Conservation (phyloP, 257 asterid genomes). For the Pogostemon cablin region DNA sequence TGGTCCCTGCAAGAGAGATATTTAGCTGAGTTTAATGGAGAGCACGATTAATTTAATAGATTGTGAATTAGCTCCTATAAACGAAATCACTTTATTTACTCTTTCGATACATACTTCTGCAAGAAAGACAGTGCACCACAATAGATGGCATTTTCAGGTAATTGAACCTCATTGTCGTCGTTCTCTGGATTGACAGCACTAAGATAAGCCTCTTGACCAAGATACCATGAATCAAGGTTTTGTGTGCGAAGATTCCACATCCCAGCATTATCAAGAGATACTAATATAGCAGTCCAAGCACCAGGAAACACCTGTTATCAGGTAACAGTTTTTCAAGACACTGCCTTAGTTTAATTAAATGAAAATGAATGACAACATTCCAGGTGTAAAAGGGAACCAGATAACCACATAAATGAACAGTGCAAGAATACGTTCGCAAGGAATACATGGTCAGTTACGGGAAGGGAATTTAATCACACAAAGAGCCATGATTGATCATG, state of each 20-base stretch:
- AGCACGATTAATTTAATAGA: neutral
- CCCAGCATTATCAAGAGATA: slow-evolving; percentile 81
- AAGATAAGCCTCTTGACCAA: slow-evolving; percentile 83
- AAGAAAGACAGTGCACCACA: slow-evolving; percentile 76
- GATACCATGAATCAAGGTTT: slow-evolving; percentile 94
- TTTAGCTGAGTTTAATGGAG: neutral
- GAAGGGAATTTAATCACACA: neutral
- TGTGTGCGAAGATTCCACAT: slow-evolving; percentile 93
- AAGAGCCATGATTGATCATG: too few species aligned
- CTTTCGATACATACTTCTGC: slow-evolving; percentile 62
- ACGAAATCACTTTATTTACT: neutral
- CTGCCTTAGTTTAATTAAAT: slow-evolving; percentile 2
- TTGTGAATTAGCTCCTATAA: neutral
- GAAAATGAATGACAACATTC: neutral
- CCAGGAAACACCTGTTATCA: slow-evolving; percentile 80
- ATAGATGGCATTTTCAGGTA: slow-evolving; percentile 78
- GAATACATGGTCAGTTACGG: neutral
- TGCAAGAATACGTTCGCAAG: neutral
- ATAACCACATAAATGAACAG: neutral
- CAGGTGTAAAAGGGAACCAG: neutral
- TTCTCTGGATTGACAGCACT: slow-evolving; percentile 76
- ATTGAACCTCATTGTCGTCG: slow-evolving; percentile 60
- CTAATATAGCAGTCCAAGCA: slow-evolving; percentile 92
- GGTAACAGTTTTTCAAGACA: neutral
- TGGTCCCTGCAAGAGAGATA: slow-evolving; percentile 60